Evolutionary conservation across 2,329 filamentous ascomycete genomes (phyloP).

Genomic region (Trichoderma sp.): DNA sequence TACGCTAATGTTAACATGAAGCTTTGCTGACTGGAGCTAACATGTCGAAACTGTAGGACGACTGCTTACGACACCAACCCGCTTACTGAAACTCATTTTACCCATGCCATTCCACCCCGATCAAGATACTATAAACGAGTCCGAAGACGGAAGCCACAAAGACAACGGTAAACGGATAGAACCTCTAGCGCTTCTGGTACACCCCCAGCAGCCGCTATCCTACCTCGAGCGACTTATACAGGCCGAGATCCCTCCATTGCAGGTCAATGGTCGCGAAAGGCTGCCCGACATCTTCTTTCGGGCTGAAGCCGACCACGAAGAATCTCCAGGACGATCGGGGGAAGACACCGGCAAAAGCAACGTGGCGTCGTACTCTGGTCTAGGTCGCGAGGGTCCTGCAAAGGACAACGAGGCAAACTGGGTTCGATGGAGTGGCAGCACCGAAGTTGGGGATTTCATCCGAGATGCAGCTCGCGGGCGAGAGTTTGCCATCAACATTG

Average conservation of each 20-base stretch:
- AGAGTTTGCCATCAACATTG: conserved; percentile 81
- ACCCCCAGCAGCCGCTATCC: conserved; percentile 86
- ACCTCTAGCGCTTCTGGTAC: conserved; percentile 78
- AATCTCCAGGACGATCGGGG: conserved; percentile 35
- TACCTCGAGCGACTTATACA: conserved; percentile 89
- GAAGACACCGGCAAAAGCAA: conserved; percentile 32
- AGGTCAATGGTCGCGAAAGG: conserved; percentile 63
- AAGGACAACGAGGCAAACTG: conserved; percentile 51
- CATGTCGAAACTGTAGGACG: conserved; percentile 51
- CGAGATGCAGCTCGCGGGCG: conserved; percentile 80
- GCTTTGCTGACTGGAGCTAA: not conserved
- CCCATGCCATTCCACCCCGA: conserved; percentile 56
- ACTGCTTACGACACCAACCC: conserved; percentile 74
- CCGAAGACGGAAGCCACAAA: conserved; percentile 35
- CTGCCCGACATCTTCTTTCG: conserved; percentile 75
- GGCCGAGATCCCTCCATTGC: conserved; percentile 72
- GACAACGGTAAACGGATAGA: conserved; percentile 54
- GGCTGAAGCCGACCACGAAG: conserved; percentile 68
- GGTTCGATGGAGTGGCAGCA: conserved; percentile 84
- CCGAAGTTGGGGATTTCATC: conserved; percentile 92
- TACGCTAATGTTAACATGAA: conserved; percentile 9
- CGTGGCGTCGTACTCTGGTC: conserved; percentile 68
- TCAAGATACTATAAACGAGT: conserved; percentile 41
- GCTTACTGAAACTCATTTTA: conserved; percentile 76
- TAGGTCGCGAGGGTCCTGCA: conserved; percentile 58